Evolutionary conservation across 139 green algal genomes (phyloP).

Genomic region (Mesotaenium endlicherianum): DNA sequence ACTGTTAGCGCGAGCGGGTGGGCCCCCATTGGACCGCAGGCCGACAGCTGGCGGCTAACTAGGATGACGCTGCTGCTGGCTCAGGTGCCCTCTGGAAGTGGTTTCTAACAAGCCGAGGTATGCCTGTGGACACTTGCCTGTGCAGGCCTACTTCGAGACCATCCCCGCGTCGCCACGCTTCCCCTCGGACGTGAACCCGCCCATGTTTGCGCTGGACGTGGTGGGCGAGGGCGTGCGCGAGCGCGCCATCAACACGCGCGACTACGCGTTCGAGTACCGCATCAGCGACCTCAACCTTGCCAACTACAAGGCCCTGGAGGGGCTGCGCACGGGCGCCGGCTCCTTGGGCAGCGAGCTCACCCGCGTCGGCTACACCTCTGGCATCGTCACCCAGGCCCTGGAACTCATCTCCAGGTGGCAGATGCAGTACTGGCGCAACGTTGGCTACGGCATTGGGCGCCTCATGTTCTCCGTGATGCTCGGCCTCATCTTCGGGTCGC

Average conservation of each 20-base stretch:
- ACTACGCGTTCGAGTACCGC: constrained; percentile 37
- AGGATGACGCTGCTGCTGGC: too few relatives aligned
- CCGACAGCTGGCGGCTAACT: too few relatives aligned
- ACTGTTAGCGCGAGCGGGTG: too few relatives aligned
- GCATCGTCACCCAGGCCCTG: not conserved
- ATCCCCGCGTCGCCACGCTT: constrained; percentile 21
- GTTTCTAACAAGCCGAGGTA: too few relatives aligned
- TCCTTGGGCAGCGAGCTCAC: not conserved
- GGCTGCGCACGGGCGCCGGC: not conserved
- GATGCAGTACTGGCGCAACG: constrained; percentile 23
- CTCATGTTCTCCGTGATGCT: constrained; percentile 10
- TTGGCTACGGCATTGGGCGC: constrained; percentile 29
- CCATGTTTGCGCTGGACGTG: not conserved
- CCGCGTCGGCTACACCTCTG: not conserved
- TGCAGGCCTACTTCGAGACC: constrained; percentile 18
- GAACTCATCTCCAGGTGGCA: not conserved
- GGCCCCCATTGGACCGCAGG: too few relatives aligned
- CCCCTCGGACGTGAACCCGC: not conserved
- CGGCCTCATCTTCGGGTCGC: constrained; percentile 8
- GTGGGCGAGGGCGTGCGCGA: constrained; percentile 6
- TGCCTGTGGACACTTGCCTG: too few relatives aligned
- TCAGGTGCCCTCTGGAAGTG: too few relatives aligned
- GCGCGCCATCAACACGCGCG: not conserved
- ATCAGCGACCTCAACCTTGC: not conserved
- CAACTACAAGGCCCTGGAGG: not conserved